Base-by-base conservation (phyloP, 2,329 filamentous ascomycete genomes). In the Alternaria sp. region DNA sequence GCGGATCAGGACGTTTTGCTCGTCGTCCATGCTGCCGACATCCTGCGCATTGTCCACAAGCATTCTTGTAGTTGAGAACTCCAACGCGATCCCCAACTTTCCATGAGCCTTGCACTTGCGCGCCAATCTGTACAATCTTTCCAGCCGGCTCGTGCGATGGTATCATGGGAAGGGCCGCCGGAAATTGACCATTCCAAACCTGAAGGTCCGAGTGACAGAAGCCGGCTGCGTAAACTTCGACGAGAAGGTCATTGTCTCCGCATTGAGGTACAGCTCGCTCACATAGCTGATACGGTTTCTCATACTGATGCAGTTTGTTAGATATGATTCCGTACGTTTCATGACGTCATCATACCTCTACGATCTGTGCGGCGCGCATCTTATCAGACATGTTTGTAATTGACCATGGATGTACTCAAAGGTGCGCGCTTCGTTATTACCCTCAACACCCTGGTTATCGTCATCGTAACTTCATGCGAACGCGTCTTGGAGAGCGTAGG, bases 111-210 rank as follows among this genome's bases (percentile, higher is more conserved):
- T 74, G 49, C 1, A 71, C 77, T 25, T 74, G 51, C 5, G 68
- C 30, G 13, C 77, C 76, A 15, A 72, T 57, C 28, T 69, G 65
- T 8, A 73, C 71, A 12, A 79, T 73, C 10, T 63, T 73, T 11
- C 75, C 77, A 17, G 74, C 73, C 6, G 76, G 76, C 49, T 79
- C 77, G 57, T 79, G 77, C 12, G 76, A 79, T 6, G 74, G 73
- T 17, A 77, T 73, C 44, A 79, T 70, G 5, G 77, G 75, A 11
- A 77, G 69, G 2, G 59, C 23, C 1, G 69, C 59, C 7, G 63
- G 58, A 23, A 72, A 76, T 21, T 72, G 67, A 1, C 70, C 73
- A n/a, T 70, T 63, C 55, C 66, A 54, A 1, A 76, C 73, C 45
- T 76, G 73, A 7, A 72, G 57, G 15, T 76, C 73, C 2, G 73